Percentiles rank a stretch among this genome's conserved stretches.
phyloP scores from a whole-genome alignment of 2,329 filamentous ascomycete genomes.

The Aspergillus pseudoglaucus region DNA sequence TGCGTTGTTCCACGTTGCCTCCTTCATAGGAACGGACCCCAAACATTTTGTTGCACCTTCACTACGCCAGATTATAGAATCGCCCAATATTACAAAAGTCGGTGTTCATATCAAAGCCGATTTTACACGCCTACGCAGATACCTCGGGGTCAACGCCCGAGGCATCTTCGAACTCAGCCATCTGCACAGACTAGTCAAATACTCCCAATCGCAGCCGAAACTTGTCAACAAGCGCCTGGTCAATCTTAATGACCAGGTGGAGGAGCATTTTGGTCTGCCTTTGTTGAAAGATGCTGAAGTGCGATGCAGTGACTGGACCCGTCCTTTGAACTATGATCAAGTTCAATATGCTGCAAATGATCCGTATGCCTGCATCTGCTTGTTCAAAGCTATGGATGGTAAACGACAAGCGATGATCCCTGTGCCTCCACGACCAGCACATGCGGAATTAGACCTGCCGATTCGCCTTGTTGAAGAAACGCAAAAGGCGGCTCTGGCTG shows the following conservation, averaged over 20 bases:
- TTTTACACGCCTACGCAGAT: conserved; percentile 60
- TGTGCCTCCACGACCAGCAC: conserved; percentile 61
- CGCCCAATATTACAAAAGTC: conserved; percentile 61
- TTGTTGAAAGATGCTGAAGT: conserved; percentile 67
- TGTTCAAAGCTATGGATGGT: conserved; percentile 66
- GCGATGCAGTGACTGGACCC: conserved; percentile 68
- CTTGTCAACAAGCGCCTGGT: conserved; percentile 62
- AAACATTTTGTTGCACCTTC: conserved; percentile 61
- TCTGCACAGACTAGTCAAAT: conserved; percentile 70
- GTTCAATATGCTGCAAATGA: conserved; percentile 72
- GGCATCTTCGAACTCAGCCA: conserved; percentile 78
- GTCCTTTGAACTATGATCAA: conserved; percentile 56
- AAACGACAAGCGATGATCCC: conserved; percentile 62
- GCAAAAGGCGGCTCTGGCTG: neutral
- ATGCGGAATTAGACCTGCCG: conserved; percentile 60
- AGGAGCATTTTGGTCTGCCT: conserved; percentile 65
- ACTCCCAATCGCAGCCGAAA: conserved; percentile 47
- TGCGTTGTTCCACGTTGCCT: conserved; percentile 72
- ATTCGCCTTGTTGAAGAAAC: conserved; percentile 36
- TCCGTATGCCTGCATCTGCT: conserved; percentile 69
- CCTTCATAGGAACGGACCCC: conserved; percentile 44
- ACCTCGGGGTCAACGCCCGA: conserved; percentile 56
- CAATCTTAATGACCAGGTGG: conserved; percentile 61
- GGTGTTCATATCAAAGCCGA: conserved; percentile 72
- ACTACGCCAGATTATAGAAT: conserved; percentile 66